Base-by-base conservation (phyloP, 768 basidiomycete species). In the Infundibulicybe gibba region DNA sequence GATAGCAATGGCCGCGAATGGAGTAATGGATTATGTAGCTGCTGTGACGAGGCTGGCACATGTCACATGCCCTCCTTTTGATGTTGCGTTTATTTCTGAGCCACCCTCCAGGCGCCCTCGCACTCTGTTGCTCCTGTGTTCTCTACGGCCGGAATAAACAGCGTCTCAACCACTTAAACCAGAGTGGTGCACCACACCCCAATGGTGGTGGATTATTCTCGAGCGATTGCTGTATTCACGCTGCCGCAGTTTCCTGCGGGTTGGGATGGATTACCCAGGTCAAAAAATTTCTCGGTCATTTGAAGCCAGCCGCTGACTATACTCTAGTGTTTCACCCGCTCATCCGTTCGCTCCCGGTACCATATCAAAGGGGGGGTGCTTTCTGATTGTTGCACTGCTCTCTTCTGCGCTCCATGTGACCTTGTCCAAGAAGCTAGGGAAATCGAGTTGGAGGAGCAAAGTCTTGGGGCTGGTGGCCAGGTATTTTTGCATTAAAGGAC, bases 361-460 rank as follows among this genome's bases (percentile, higher is more conserved):
- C 45, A 45, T 20, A 71, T 77, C 43, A 54, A 57, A 11, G 76
- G 75, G 21, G 59, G 55, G 17, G 41, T 49, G 3, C 52, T 56
- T 39, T 58, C 55, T 3, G 74, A 74, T 51, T 74, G 65, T 41
- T 45, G 43, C 14, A 38, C 59, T 5, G 48, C 64, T 4, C 64
- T 48, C 25, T 75, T 57, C 51, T 76, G 74, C 55, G 45, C 40
- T 0, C 62, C 74, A 5, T 77, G 76, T 49, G 67, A 63, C 1
- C 61, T 77, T 44, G 62, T 64, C 0, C 75, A 76, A 56, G 74
- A 71, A 47, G 59, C 60, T 31, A 61, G 62, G 25, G 74, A 76
- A 47, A 51, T 76, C 13, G 57, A 63, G 40, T 55, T 68, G 44
- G 75, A 76, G 53, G 74, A 76, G 56, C 55, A 57, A 40, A 66